Evolutionary conservation across 441 rosid genomes (phyloP), one percentile per base, ranked within the genome.

Genomic region (Pelargonium myrrhifolium): DNA sequence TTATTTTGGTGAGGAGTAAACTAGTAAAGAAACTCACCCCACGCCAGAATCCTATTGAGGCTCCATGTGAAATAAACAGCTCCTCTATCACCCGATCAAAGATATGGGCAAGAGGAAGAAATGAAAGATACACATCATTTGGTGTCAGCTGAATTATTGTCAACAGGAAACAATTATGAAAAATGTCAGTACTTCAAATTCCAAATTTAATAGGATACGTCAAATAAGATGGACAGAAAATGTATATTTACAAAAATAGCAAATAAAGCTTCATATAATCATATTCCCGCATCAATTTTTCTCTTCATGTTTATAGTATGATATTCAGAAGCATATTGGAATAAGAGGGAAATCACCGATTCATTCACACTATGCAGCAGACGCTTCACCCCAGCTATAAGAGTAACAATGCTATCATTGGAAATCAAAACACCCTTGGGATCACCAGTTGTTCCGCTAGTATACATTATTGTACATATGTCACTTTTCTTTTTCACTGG

Each of bases 351-450:
- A 69, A 77, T 66, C 73, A 93, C 99, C 72, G 74, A 8, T 75
- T 90, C 98, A 49, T 88, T 84, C 65, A 90, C 91, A 72, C 79
- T 72, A 51, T 77, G 76, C 8, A 94, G 76, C 7, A 92, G 77
- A 70, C 73, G 64, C 72, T 76, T 83, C 45, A 92, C 94, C 35
- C 98, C 98, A 28, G 89, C 85, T 71, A 89, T 74, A 62, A 90
- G 74, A 64, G 87, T 75, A 72, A 94, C 87, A 71, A 94, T 92
- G 80, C 82, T 87, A 5, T 89, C 90, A 71, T 94, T 94, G 72
- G 99, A 94, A 75, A 94, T 78, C 84, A 94, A 4, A 28, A 94
- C 98, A 77, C 99, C 99, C 76, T 90, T 94, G n/a, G 99, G 99
- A 71, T 94, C 96, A 74, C 97, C 98, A 65, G 99, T 92, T 66